phyloP scores from a whole-genome alignment of 2,329 filamentous ascomycete genomes.

The Neopestalotiopsis clavispora region DNA sequence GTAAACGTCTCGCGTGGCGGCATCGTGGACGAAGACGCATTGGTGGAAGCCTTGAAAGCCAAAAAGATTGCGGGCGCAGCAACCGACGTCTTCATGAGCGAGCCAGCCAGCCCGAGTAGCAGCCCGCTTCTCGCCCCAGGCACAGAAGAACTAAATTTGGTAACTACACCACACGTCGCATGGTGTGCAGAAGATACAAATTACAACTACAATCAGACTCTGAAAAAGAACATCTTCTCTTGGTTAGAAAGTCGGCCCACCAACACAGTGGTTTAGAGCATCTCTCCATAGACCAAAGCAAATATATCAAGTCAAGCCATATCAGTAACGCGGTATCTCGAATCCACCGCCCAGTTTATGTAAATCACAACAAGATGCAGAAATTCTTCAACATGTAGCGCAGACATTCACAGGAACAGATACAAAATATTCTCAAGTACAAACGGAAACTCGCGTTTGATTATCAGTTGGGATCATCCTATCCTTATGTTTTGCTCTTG shows the following conservation, averaged over 20 bases:
- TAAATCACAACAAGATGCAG: too few species aligned
- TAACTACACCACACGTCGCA: slow-evolving; percentile 37
- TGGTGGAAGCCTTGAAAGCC: slow-evolving; percentile 31
- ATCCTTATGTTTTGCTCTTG: slow-evolving; percentile 29
- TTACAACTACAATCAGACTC: slow-evolving; percentile 29
- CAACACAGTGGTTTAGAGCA: slow-evolving; percentile 13
- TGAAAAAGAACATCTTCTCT: slow-evolving; percentile 29
- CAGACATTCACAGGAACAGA: not conserved
- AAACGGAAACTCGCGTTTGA: slow-evolving; percentile 15
- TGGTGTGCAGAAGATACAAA: slow-evolving; percentile 37
- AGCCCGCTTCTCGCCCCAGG: slow-evolving; percentile 28
- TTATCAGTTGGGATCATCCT: slow-evolving; percentile 23
- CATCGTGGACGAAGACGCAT: slow-evolving; percentile 35
- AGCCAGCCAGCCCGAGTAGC: slow-evolving; percentile 31
- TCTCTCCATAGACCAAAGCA: not conserved
- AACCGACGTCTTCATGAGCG: slow-evolving; percentile 33
- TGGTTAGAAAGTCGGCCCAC: slow-evolving; percentile 26
- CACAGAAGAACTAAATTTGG: slow-evolving; percentile 32
- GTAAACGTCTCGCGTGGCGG: slow-evolving; percentile 39
- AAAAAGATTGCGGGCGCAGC: slow-evolving; percentile 34
- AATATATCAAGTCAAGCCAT: not conserved
- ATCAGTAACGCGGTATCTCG: too few species aligned
- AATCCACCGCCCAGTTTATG: too few species aligned
- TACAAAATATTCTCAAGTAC: not conserved
- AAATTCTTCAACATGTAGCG: not conserved